Evolutionary conservation across 805 yeast species (phyloP).

Genomic region (Kodamaea kakaduensis): DNA sequence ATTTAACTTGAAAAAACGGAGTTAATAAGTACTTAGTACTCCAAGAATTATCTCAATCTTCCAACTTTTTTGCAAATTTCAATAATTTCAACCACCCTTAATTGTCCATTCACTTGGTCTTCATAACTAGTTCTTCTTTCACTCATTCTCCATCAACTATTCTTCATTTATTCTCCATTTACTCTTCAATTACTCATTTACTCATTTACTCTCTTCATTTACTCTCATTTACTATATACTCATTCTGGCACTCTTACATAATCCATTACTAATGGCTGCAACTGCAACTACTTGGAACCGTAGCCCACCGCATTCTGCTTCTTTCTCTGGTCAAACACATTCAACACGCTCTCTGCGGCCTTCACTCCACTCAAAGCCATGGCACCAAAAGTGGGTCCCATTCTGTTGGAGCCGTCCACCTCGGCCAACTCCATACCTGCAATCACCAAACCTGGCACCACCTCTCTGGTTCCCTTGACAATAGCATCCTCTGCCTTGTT

Average conservation of each 20-base stretch:
- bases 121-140: no score
- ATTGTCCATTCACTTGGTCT: no score
- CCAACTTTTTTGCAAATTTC: no score
- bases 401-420: constrained; percentile 72
- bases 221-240: neutral
- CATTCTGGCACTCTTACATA: neutral
- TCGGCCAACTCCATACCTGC: constrained; percentile 79
- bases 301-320: constrained; percentile 27
- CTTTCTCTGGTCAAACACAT: constrained; percentile 33
- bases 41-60: no score
- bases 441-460: constrained; percentile 62
- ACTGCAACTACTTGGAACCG: constrained; percentile 4
- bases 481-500: constrained; percentile 72
- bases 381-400: constrained; percentile 85
- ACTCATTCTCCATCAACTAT: no score
- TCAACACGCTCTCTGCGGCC: constrained; percentile 59
- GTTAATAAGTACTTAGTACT: no score
- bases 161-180: no score
- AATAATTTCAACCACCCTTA: no score
- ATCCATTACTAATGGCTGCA: no score
- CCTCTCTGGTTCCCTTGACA: constrained; percentile 64
- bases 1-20: no score
- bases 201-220: neutral
- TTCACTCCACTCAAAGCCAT: constrained; percentile 76
- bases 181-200: no score